phyloP scores from a whole-genome alignment of 495 filamentous ascomycete genomes.

The Penicillium samsonianum region DNA sequence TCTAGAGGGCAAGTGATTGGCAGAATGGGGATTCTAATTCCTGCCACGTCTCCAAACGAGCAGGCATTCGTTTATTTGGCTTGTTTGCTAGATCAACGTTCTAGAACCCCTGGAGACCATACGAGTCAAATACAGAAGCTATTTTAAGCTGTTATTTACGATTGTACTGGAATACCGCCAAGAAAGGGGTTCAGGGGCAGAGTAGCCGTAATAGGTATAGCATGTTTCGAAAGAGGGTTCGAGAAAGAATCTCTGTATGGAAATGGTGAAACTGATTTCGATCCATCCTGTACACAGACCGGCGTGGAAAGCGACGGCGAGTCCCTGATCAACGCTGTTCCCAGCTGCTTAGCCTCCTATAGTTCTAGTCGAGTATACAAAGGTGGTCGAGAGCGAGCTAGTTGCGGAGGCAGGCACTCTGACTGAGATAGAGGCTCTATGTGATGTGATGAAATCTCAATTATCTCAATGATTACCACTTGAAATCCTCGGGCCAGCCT shows the following conservation, averaged over 20 bases:
- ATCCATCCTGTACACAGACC: constrained; percentile 14
- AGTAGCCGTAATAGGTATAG: constrained; percentile 21
- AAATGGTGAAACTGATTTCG: constrained; percentile 6
- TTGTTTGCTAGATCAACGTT: constrained; percentile 10
- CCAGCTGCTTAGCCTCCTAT: no score
- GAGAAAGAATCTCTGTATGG: constrained; percentile 24
- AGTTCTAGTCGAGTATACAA: no score
- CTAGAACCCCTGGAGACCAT: constrained; percentile 8
- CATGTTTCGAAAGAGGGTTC: constrained; percentile 20
- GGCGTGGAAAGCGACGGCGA: no score
- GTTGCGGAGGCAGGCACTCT: no score
- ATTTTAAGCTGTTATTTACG: constrained; percentile 19
- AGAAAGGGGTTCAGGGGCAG: constrained; percentile 12
- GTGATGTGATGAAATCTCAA: no score
- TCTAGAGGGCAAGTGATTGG: constrained; percentile 2
- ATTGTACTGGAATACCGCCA: constrained; percentile 13
- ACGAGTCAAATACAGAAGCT: constrained; percentile 16
- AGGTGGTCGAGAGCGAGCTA: no score
- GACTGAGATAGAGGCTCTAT: no score
- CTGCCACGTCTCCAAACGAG: constrained; percentile 13
- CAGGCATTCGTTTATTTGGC: constrained; percentile 7
- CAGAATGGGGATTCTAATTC: constrained; percentile 6
- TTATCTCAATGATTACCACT: no score
- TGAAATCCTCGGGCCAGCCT: no score
- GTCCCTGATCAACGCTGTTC: no score